Percentiles rank a stretch among this genome's conserved stretches.
Evolutionary conservation across 2,329 filamentous ascomycete species (phyloP).

Genomic region (Coleophoma crateriformis): DNA sequence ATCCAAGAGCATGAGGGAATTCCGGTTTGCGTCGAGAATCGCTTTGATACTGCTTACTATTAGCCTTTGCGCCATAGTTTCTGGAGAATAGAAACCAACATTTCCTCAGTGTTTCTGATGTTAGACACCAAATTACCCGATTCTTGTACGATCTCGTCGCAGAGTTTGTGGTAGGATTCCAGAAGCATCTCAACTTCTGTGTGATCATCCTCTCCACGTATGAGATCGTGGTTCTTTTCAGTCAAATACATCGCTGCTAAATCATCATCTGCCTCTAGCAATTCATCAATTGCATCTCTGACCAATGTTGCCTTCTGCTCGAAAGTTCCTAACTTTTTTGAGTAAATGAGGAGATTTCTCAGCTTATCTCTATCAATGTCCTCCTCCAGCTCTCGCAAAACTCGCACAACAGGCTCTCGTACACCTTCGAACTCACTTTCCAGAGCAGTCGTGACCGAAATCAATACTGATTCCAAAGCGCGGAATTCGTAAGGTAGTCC

Average conservation of each 20-base stretch:
- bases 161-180: slow-evolving; percentile 96
- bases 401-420: slow-evolving; percentile 82
- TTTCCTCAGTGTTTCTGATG: slow-evolving; percentile 97
- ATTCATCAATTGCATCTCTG: slow-evolving; percentile 87
- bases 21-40: slow-evolving; percentile 96
- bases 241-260: slow-evolving; percentile 92
- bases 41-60: slow-evolving; percentile 68
- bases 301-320: slow-evolving; percentile 95
- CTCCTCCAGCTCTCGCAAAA: slow-evolving; percentile 86
- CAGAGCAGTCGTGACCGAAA: slow-evolving; percentile 85
- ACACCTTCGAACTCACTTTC: slow-evolving; percentile 95
- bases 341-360: slow-evolving; percentile 83
- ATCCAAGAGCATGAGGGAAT: slow-evolving; percentile 94
- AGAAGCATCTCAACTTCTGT: slow-evolving; percentile 96
- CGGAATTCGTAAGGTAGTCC: slow-evolving; percentile 91
- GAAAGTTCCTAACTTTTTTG: slow-evolving; percentile 92
- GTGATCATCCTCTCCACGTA: slow-evolving; percentile 77
- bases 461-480: slow-evolving; percentile 88
- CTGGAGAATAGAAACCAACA: slow-evolving; percentile 51
- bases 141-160: slow-evolving; percentile 95
- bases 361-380: slow-evolving; percentile 96
- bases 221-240: slow-evolving; percentile 72
- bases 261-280: slow-evolving; percentile 95
- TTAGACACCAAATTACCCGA: slow-evolving; percentile 88
- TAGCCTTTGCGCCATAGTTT: slow-evolving; percentile 5